Evolutionary conservation across 192 early-diverging fungal species (phyloP), one percentile per base, ranked within the genome.

Genomic region (Bifiguratus adelaidae): DNA sequence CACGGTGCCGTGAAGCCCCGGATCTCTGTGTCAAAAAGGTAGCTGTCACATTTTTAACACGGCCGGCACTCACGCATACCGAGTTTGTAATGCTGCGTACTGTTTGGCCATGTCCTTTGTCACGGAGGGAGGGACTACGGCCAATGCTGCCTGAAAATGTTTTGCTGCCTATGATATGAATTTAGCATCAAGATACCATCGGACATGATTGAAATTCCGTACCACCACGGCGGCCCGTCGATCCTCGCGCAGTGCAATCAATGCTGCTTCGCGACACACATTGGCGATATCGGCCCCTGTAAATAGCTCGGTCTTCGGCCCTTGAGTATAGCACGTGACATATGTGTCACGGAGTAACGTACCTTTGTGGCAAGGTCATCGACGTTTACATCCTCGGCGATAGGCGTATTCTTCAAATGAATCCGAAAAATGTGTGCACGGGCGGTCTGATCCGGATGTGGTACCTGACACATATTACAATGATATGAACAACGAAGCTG

Each of bases 231-330:
- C n/a, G 15, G 41, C 45, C 2, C 23, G 21, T 34, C 36, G 29
- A 18, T 26, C 30, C 26, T 41, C 36, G 21, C 63, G 48, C 32
- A 73, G 44, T 1, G 62, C 62, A 30, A 68, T 68, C 55, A 73
- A 53, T 4, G 67, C 76, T 5, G 69, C 70, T 53, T 76, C 70
- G 35, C 71, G 60, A 36, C 67, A 71, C 25, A 80, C 64, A 40
- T 71, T 77, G 47, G 74, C 67, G 16, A 74, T 43, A 50, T 71
- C 71, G 2, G 71, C 67, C 8, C 70, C 62, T n/a, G 68, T 69
- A 45, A 70, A 77, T 28, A 69, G 47, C 11, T 73, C 65, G 0
- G 76, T 76, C 74, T 78, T 18, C 2, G 5, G n/a, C 7, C 27
- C 47, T 3, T 35, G 8, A 50, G 15, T 26, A 2, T 1, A 21